Percentiles rank a stretch among this genome's conserved stretches.
Conservation (phyloP, 768 basidiomycete species). For the Termitomyces sp. region DNA sequence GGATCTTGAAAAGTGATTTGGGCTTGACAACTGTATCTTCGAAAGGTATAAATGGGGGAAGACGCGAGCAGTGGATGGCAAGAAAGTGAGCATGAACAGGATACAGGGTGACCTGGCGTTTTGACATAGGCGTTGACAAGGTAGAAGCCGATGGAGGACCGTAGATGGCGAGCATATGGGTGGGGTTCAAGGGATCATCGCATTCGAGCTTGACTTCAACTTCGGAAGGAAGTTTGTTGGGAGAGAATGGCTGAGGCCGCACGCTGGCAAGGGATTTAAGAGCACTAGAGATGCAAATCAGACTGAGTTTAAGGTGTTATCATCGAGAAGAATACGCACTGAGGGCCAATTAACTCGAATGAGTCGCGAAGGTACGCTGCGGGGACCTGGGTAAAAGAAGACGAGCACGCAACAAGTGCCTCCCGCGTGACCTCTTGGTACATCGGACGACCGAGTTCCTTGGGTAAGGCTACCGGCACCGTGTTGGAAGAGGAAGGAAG, state of each 20-base stretch:
- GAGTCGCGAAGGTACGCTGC: constrained; percentile 49
- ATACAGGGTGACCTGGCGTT: constrained; percentile 41
- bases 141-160: constrained; percentile 15
- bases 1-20: constrained; percentile 32
- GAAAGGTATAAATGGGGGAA: constrained; percentile 46
- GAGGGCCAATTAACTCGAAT: constrained; percentile 38
- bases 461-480: constrained; percentile 37
- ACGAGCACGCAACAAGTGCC: constrained; percentile 44
- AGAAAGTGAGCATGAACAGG: constrained; percentile 70
- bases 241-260: constrained; percentile 21
- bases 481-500: constrained; percentile 21
- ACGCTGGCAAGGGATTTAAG: constrained; percentile 36
- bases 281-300: constrained; percentile 22
- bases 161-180: constrained; percentile 50
- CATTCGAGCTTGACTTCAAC: constrained; percentile 17
- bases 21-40: constrained; percentile 18
- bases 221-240: constrained; percentile 35
- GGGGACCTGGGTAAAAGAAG: constrained; percentile 41
- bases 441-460: constrained; percentile 46
- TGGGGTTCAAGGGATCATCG: constrained; percentile 38
- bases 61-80: constrained; percentile 60
- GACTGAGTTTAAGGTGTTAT: not conserved
- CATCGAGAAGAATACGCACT: constrained; percentile 28
- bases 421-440: constrained; percentile 42
- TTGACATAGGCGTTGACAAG: constrained; percentile 10